Percentiles rank a stretch among this genome's conserved stretches.
phyloP scores from a whole-genome alignment of 75 land plant species.

The Selaginella tamariscina region DNA sequence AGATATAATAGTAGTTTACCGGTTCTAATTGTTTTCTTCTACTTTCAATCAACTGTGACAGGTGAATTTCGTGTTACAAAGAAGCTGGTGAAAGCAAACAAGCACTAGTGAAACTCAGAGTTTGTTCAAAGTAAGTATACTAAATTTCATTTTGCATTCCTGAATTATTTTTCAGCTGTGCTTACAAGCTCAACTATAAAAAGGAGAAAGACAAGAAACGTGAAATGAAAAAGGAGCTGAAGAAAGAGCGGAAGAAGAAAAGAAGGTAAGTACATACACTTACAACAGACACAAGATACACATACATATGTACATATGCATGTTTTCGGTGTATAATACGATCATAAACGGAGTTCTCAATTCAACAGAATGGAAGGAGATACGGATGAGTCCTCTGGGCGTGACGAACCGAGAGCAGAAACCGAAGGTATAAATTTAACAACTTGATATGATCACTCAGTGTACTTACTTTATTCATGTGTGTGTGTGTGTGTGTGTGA shows the following conservation, averaged over 20 bases:
- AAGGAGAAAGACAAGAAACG: slow-evolving; percentile 39
- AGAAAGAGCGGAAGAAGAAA: background rate
- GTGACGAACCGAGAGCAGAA: no score
- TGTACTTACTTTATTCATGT: no score
- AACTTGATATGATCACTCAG: no score
- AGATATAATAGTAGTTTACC: background rate
- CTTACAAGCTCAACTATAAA: slow-evolving; percentile 58
- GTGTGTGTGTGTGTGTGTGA: no score
- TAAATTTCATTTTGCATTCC: background rate
- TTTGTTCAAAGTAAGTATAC: slow-evolving; percentile 35
- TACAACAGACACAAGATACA: no score
- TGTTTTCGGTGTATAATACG: no score
- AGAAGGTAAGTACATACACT: background rate
- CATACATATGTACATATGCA: no score
- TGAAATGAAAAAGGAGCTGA: slow-evolving; percentile 10
- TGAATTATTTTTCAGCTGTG: slow-evolving; percentile 48
- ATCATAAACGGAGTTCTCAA: no score
- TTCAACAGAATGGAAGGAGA: no score
- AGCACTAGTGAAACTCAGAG: slow-evolving; percentile 62
- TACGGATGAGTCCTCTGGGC: no score
- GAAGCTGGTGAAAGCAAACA: slow-evolving; percentile 84
- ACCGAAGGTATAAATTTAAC: no score
- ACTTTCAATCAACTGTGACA: slow-evolving; percentile 13
- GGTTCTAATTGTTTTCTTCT: background rate
- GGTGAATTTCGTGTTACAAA: slow-evolving; percentile 67